phyloP scores from a whole-genome alignment of 306 rosid species.

The Ziziphus jujuba region DNA sequence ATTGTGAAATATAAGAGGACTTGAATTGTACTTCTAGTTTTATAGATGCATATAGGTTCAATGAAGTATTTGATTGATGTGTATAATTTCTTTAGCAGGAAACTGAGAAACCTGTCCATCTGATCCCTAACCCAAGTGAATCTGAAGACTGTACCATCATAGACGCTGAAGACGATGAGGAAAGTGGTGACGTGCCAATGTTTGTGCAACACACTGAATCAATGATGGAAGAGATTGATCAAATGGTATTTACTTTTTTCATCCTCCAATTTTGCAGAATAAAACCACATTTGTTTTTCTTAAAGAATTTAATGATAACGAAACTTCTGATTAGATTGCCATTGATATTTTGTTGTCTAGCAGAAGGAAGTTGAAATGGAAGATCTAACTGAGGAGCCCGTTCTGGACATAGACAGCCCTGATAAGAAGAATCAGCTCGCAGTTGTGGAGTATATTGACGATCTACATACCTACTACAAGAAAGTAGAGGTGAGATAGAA shows the following conservation, averaged over 20 bases:
- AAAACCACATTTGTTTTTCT: neutral
- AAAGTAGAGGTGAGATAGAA: constrained; percentile 42
- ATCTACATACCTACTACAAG: constrained; percentile 43
- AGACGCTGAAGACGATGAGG: constrained; percentile 40
- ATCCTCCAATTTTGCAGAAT: neutral
- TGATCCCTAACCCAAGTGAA: constrained; percentile 26
- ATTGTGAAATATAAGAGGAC: neutral
- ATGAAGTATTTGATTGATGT: constrained; percentile 3
- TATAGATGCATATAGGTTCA: neutral
- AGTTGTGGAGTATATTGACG: constrained; percentile 53
- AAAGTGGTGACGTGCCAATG: constrained; percentile 44
- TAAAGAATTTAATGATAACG: neutral
- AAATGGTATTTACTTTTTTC: constrained; percentile 39
- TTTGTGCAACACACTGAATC: constrained; percentile 63
- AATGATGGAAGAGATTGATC: constrained; percentile 54
- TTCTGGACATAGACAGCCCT: constrained; percentile 43
- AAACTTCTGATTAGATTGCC: neutral
- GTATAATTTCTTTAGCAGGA: constrained; percentile 9
- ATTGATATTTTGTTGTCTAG: neutral
- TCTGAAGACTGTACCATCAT: constrained; percentile 29
- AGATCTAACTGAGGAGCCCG: constrained; percentile 38
- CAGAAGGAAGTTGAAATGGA: constrained; percentile 59
- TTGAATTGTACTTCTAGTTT: neutral
- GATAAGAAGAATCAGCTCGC: constrained; percentile 37
- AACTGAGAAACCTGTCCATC: constrained; percentile 17